These are phyloP conservation scores for Prunella vulgaris DNA, from an alignment of 257 asterid genomes.

Conservation along the genomic window DNA sequence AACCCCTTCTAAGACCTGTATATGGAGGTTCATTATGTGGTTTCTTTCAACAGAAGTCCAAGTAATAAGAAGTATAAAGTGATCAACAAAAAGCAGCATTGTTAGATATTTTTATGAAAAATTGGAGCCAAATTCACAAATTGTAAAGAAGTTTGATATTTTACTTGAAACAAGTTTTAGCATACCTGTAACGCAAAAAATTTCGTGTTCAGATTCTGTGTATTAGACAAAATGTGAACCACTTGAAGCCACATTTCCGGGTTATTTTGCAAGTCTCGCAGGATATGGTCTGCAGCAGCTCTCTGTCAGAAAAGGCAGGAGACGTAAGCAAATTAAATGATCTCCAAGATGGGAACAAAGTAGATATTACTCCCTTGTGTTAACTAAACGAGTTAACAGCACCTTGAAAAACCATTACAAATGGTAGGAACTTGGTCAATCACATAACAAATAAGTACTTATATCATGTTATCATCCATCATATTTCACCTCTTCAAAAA, in stretches of 20 bases:
- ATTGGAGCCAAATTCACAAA: background rate
- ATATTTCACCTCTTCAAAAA: background rate
- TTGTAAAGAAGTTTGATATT: background rate
- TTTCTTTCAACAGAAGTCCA: slow-evolving; percentile 12
- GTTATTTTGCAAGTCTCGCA: slow-evolving; percentile 92
- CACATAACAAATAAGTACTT: background rate
- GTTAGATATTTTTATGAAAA: background rate
- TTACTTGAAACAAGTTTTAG: background rate
- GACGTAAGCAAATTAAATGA: slow-evolving; percentile 5
- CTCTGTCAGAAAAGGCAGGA: slow-evolving; percentile 48
- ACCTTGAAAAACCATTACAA: background rate
- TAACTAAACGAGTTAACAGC: background rate
- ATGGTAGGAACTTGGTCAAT: background rate
- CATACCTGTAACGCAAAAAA: slow-evolving; percentile 93
- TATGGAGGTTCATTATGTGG: slow-evolving; percentile 16
- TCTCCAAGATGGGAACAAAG: background rate
- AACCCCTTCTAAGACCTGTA: slow-evolving; percentile 97
- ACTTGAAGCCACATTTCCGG: slow-evolving; percentile 99
- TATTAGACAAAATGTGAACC: slow-evolving; percentile 82
- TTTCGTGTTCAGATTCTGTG: slow-evolving; percentile 83
- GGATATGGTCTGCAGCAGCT: slow-evolving; percentile 85
- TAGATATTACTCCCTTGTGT: background rate
- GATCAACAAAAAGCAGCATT: background rate
- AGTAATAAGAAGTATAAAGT: background rate
- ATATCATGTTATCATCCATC: background rate